Percentiles rank a stretch among this genome's conserved stretches.
Evolutionary conservation across 2,329 filamentous ascomycete genomes (phyloP).

Genomic region (Diaporthe nobilis): DNA sequence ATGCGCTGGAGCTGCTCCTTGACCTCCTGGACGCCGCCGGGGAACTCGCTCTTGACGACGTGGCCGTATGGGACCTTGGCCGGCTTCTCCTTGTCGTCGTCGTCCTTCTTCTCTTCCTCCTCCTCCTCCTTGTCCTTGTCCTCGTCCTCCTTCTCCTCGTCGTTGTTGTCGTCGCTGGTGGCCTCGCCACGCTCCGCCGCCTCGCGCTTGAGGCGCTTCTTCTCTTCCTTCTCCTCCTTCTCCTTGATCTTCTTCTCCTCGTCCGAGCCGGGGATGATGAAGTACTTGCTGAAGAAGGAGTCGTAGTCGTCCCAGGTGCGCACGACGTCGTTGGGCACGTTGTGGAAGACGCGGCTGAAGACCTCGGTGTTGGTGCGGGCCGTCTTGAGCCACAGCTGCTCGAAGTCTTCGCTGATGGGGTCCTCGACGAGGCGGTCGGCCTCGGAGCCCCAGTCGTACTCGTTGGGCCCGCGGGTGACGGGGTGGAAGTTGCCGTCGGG

Average conservation of each 20-base stretch:
- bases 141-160: slow-evolving; percentile 62
- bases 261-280: slow-evolving; percentile 68
- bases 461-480: slow-evolving; percentile 78
- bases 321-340: slow-evolving; percentile 78
- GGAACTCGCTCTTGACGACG: slow-evolving; percentile 85
- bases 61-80: slow-evolving; percentile 86
- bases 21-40: slow-evolving; percentile 78
- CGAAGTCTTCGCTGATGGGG: slow-evolving; percentile 78
- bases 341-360: slow-evolving; percentile 87
- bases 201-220: slow-evolving; percentile 43
- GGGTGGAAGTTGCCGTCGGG: slow-evolving; percentile 84
- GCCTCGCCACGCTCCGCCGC: slow-evolving; percentile 9
- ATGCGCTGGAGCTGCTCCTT: slow-evolving; percentile 78
- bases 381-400: slow-evolving; percentile 78
- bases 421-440: slow-evolving; percentile 80
- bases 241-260: slow-evolving; percentile 55
- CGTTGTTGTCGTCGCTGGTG: slow-evolving; percentile 45
- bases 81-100: slow-evolving; percentile 54
- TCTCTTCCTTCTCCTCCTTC: slow-evolving; percentile 59
- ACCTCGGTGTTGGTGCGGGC: slow-evolving; percentile 85
- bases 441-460: slow-evolving; percentile 79
- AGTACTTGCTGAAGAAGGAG: slow-evolving; percentile 77
- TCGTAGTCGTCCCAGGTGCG: slow-evolving; percentile 82
- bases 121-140: slow-evolving; percentile 60
- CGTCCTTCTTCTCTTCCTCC: slow-evolving; percentile 60